Evolutionary conservation across 768 basidiomycete species (phyloP), one percentile per base, ranked within the genome.

Genomic region (Russula dissimulans): DNA sequence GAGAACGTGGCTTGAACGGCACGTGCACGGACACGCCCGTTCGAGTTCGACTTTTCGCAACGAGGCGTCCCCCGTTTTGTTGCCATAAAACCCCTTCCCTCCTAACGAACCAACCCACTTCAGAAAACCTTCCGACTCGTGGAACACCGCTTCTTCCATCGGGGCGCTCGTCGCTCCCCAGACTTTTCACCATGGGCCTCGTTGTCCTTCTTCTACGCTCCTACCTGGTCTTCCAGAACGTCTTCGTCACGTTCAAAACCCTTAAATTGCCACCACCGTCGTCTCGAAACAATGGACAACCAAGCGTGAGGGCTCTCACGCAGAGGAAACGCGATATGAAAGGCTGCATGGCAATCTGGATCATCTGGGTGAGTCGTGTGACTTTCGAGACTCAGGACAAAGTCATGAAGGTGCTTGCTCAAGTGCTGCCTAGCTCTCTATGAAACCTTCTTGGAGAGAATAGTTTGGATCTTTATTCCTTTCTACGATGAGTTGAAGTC

Each of bases 401-500:
- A 65, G 58, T 67, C 51, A 38, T 34, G 62, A 41, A 60, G 63
- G 32, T 59, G 62, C 57, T 39, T 47, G n/a, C n/a, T 26, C 8
- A 65, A 91, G 88, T 83, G 80, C 67, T 88, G 84, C 68, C 79
- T 87, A 67, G 76, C 81, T 26, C 72, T 76, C 32, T 87, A 89
- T 62, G 91, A 92, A 71, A 78, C 82, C 45, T 76, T 81, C 22
- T 69, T 81, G 26, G 91, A 92, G 70, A 72, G 74, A 39, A 68
- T 89, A 55, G 72, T 91, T 57, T 81, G 81, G 66, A 72, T 91
- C 32, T 81, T 92, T 62, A 77, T 90, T 38, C 91, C 91, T 26
- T 93, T 93, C 69, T 91, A 93, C 71, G 81, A 83, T 67, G 87
- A 91, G 74, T 75, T 90, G 73, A 93, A 93, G 73, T 81, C 84